Evolutionary conservation across 352 stramenopile genomes (phyloP).

Genomic region (Peronospora belbahrii): DNA sequence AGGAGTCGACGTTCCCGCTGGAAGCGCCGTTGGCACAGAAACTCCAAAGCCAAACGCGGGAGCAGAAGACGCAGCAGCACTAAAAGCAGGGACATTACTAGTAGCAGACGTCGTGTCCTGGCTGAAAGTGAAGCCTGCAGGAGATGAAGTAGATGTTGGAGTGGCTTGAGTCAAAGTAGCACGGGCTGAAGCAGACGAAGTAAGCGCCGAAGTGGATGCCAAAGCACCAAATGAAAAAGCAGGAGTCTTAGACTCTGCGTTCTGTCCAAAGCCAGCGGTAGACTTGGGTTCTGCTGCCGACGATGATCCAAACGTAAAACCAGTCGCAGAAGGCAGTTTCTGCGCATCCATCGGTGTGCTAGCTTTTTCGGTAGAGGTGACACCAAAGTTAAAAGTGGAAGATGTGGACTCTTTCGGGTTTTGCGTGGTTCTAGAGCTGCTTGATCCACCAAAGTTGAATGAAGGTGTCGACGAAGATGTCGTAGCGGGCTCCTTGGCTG

Average conservation of each 20-base stretch:
- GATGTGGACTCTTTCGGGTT: constrained; percentile 17
- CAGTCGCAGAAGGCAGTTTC: constrained; percentile 19
- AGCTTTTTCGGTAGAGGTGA: constrained; percentile 10
- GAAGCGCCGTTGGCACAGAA: constrained; percentile 1
- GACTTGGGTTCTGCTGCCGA: constrained; percentile 14
- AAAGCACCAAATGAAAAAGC: constrained; percentile 20
- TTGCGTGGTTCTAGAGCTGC: constrained; percentile 7
- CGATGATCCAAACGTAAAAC: constrained; percentile 39
- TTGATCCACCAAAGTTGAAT: constrained; percentile 17
- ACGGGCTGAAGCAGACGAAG: constrained; percentile 10
- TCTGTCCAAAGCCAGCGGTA: constrained; percentile 21
- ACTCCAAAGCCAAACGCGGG: constrained; percentile 17
- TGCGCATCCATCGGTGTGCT: constrained; percentile 10
- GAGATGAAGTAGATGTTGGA: constrained; percentile 6
- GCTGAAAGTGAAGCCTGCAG: constrained; percentile 23
- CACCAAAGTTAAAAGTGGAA: constrained; percentile 17
- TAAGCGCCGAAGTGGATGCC: constrained; percentile 6
- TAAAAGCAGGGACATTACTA: constrained; percentile 23
- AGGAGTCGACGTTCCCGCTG: constrained; percentile 6
- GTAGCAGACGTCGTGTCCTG: constrained; percentile 11
- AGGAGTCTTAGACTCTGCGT: constrained; percentile 16
- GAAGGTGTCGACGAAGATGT: constrained; percentile 7
- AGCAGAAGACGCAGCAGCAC: constrained; percentile 7
- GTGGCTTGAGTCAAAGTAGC: constrained; percentile 11
- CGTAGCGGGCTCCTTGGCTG: constrained; percentile 19